Conservation (phyloP, 106 monocot genomes). For the Dioscorea alata region DNA sequence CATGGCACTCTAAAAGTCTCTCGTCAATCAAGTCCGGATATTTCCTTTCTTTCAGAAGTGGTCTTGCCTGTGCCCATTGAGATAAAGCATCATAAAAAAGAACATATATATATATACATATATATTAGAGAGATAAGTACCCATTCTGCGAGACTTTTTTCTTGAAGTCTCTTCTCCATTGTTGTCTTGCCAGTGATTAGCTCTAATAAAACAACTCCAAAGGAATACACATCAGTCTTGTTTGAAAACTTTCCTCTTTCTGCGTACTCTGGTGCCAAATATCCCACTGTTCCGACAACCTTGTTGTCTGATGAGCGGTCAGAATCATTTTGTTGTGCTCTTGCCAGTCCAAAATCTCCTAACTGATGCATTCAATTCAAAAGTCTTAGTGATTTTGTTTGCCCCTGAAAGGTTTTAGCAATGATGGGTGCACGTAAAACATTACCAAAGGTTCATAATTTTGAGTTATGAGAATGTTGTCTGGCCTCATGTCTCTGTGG, state of each 20-base stretch:
- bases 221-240: conserved; percentile 44
- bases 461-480: conserved; percentile 35
- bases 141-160: conserved; percentile 33
- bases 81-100: not conserved
- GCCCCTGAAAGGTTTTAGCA: too few relatives aligned
- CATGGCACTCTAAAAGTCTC: conserved; percentile 27
- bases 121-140: conserved; percentile 3
- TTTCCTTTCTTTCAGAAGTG: conserved; percentile 31
- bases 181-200: conserved; percentile 24
- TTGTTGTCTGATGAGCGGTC: conserved; percentile 9
- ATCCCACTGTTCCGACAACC: conserved; percentile 35
- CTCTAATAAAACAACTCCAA: conserved; percentile 35
- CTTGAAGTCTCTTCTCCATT: conserved; percentile 14
- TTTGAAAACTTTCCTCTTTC: conserved; percentile 30
- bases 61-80: conserved; percentile 26
- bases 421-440: too few relatives aligned
- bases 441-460: conserved; percentile 35
- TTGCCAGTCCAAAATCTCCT: conserved; percentile 45
- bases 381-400: too few relatives aligned
- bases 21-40: conserved; percentile 45
- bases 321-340: conserved; percentile 8
- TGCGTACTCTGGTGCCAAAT: conserved; percentile 45
- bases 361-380: conserved; percentile 9
- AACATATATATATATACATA: not conserved
- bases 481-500: conserved; percentile 48